Evolutionary conservation across 2,329 filamentous ascomycete species (phyloP).

Genomic region (Raffaelea albimanens): DNA sequence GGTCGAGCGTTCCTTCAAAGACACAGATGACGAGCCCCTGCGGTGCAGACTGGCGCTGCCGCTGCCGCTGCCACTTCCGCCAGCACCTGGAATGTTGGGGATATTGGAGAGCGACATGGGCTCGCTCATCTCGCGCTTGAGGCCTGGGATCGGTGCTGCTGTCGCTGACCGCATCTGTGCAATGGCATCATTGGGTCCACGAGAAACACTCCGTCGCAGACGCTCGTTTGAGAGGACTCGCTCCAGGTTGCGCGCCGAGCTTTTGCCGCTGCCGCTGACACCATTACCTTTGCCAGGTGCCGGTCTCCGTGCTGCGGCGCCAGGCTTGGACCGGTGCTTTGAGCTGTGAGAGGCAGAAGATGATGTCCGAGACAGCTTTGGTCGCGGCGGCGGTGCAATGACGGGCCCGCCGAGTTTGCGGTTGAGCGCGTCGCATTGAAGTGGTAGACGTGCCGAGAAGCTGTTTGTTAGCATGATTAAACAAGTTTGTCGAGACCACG

Average conservation of each 20-base stretch:
- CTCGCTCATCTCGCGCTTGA: constrained; percentile 64
- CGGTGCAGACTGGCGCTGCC: neutral
- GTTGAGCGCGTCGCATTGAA: constrained; percentile 60
- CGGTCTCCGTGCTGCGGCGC: constrained; percentile 24
- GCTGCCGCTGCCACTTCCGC: neutral
- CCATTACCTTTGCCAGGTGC: constrained; percentile 29
- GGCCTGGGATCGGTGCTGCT: constrained; percentile 45
- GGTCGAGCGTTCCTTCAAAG: constrained; percentile 34
- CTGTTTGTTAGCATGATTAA: constrained; percentile 34
- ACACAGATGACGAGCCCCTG: constrained; percentile 11
- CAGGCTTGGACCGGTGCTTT: constrained; percentile 28
- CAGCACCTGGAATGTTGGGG: constrained; percentile 9
- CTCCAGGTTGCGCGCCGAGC: constrained; percentile 42
- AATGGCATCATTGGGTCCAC: constrained; percentile 47
- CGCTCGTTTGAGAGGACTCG: constrained; percentile 53
- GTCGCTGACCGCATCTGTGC: constrained; percentile 61
- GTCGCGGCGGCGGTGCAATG: constrained; percentile 42
- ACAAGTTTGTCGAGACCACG: too few relatives aligned
- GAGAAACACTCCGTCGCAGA: constrained; percentile 44
- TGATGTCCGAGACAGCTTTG: constrained; percentile 24
- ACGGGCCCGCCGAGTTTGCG: constrained; percentile 67
- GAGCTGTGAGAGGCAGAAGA: neutral
- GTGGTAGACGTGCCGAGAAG: constrained; percentile 67
- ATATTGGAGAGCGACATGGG: constrained; percentile 31
- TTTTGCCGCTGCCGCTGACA: constrained; percentile 19